A percentile compares a stretch with the other conserved stretches of the same genome.
Conservation (phyloP, 2,329 filamentous ascomycete species). For the Phialocephala subalpina region DNA sequence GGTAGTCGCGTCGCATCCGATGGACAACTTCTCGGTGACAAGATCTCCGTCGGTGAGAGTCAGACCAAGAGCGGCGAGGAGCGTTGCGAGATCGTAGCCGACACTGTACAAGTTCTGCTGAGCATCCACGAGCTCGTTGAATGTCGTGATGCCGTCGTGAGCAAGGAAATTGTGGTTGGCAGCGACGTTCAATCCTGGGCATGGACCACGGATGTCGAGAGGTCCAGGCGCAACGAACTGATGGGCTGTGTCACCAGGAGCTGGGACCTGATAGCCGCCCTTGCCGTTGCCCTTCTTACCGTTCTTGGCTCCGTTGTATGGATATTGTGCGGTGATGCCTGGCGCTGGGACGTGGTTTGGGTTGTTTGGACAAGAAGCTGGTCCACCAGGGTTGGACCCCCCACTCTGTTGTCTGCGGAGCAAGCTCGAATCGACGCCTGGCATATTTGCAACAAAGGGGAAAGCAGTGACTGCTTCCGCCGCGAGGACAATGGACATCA, state of each 20-base stretch:
- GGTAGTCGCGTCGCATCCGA: slow-evolving; percentile 41
- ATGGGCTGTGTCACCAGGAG: slow-evolving; percentile 41
- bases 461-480: slow-evolving; percentile 43
- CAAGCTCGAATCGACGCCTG: slow-evolving; percentile 47
- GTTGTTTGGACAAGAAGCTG: slow-evolving; percentile 46
- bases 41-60: slow-evolving; percentile 36
- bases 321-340: slow-evolving; percentile 45
- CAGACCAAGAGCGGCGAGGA: slow-evolving; percentile 35
- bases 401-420: slow-evolving; percentile 45
- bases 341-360: slow-evolving; percentile 47
- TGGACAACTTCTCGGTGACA: slow-evolving; percentile 36
- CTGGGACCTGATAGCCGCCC: slow-evolving; percentile 54
- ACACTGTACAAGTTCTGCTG: slow-evolving; percentile 40
- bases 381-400: slow-evolving; percentile 31
- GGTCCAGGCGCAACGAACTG: slow-evolving; percentile 33
- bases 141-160: slow-evolving; percentile 46
- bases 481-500: slow-evolving; percentile 27
- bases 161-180: slow-evolving; percentile 52
- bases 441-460: slow-evolving; percentile 47
- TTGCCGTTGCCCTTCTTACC: slow-evolving; percentile 49
- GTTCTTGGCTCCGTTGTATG: slow-evolving; percentile 53
- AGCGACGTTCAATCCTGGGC: slow-evolving; percentile 50
- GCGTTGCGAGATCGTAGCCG: slow-evolving; percentile 32
- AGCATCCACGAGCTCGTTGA: slow-evolving; percentile 39
- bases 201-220: slow-evolving; percentile 50